Evolutionary conservation across 352 stramenopile species (phyloP).

Genomic region (Phytophthora syringae): DNA sequence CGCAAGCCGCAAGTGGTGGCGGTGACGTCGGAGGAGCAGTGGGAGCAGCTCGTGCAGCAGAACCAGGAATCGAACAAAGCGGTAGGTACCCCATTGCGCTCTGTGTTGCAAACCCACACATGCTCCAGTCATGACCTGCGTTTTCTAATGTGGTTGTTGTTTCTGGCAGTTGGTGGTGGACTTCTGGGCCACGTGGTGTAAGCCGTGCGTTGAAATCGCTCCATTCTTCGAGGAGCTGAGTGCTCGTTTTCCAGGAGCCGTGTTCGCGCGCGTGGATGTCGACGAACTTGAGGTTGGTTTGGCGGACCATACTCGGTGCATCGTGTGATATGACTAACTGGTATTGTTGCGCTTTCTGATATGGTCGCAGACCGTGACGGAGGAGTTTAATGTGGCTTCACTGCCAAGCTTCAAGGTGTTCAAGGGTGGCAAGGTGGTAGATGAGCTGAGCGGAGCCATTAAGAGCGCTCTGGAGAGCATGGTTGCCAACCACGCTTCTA

Average conservation of each 20-base stretch:
- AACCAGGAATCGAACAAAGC: slow-evolving; percentile 49
- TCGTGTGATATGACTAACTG: no score
- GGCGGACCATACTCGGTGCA: no score
- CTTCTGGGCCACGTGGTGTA: slow-evolving; percentile 88
- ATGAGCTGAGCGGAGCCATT: slow-evolving; percentile 87
- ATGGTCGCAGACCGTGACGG: slow-evolving; percentile 54
- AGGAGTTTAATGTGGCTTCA: slow-evolving; percentile 71
- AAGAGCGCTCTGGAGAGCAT: slow-evolving; percentile 62
- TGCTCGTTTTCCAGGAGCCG: slow-evolving; percentile 44
- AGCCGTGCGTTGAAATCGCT: slow-evolving; percentile 80
- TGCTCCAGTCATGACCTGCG: no score
- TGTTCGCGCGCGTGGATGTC: slow-evolving; percentile 85
- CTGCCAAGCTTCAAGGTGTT: slow-evolving; percentile 96
- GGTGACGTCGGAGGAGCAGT: slow-evolving; percentile 62
- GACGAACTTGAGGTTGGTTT: slow-evolving; percentile 64
- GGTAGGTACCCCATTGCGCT: slow-evolving; percentile 36
- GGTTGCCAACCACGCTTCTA: slow-evolving; percentile 50
- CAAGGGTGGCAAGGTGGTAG: slow-evolving; percentile 88
- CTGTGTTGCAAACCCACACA: no score
- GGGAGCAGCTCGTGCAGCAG: slow-evolving; percentile 53
- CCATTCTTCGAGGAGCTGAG: slow-evolving; percentile 83
- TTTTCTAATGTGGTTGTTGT: slow-evolving; percentile 4
- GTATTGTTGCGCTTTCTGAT: neutral
- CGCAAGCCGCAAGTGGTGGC: slow-evolving; percentile 59
- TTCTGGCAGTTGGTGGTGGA: slow-evolving; percentile 75